Percentiles rank a stretch among this genome's conserved stretches.
Evolutionary conservation across 768 basidiomycete species (phyloP).

Genomic region (Chalciporus piperatus): DNA sequence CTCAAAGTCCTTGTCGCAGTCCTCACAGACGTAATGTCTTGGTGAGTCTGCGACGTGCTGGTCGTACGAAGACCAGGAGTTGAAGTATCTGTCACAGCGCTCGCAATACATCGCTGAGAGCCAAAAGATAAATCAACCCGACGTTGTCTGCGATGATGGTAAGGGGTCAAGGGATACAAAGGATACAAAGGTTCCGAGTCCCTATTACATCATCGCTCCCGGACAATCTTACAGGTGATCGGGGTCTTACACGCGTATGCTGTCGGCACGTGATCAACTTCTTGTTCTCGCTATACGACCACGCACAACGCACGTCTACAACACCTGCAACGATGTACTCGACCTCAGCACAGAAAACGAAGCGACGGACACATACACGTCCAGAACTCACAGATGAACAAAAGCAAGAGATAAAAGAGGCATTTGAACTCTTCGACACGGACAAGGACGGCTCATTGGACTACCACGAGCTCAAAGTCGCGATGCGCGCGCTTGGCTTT

Average conservation of each 20-base stretch:
- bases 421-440: constrained; percentile 98
- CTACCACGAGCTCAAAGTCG: constrained; percentile 99
- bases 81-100: constrained; percentile 41
- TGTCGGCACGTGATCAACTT: constrained; percentile 23
- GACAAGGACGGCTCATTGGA: constrained; percentile 97
- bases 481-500: constrained; percentile 96
- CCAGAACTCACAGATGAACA: constrained; percentile 87
- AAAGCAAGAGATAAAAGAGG: constrained; percentile 96
- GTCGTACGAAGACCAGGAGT: constrained; percentile 20
- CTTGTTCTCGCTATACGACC: not conserved
- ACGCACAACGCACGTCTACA: not conserved
- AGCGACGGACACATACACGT: constrained; percentile 68
- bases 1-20: constrained; percentile 47
- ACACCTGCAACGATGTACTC: constrained; percentile 44
- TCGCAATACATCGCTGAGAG: constrained; percentile 34
- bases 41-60: constrained; percentile 38
- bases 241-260: constrained; percentile 32
- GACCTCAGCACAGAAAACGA: constrained; percentile 68
- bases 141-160: not conserved
- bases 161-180: too few relatives aligned
- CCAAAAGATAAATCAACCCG: too few relatives aligned
- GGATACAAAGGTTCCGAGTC: too few relatives aligned
- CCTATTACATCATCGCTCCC: too few relatives aligned
- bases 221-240: not conserved
- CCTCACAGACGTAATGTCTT: constrained; percentile 43